Conservation (phyloP, 768 basidiomycete genomes). For the Lepiota subincarnata region DNA sequence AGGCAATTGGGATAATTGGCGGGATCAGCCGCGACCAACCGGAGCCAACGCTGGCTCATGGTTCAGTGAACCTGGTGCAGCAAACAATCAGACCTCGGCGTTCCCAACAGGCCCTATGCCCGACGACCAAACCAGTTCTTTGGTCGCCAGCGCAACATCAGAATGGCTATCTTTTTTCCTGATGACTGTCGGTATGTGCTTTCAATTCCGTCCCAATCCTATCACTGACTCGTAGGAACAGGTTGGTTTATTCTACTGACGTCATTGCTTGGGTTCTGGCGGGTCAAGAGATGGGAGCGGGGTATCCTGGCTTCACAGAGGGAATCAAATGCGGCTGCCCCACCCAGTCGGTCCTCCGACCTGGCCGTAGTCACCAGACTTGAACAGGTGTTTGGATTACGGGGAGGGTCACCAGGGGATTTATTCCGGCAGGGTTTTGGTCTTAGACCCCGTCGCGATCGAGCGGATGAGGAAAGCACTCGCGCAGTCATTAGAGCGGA, state of each 20-base stretch:
- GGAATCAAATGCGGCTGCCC: slow-evolving; percentile 21
- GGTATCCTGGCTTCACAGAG: slow-evolving; percentile 62
- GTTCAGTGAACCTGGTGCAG: slow-evolving; percentile 25
- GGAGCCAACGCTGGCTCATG: slow-evolving; percentile 44
- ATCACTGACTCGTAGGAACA: slow-evolving; percentile 6
- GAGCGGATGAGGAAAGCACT: slow-evolving; percentile 24
- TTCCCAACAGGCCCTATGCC: slow-evolving; percentile 22
- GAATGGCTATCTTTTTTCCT: slow-evolving; percentile 96
- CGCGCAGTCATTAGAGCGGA: slow-evolving; percentile 24
- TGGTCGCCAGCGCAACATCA: slow-evolving; percentile 66
- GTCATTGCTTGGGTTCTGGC: slow-evolving; percentile 86
- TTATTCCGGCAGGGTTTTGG: slow-evolving; percentile 46
- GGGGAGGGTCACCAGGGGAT: slow-evolving; percentile 34
- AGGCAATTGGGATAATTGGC: slow-evolving; percentile 27
- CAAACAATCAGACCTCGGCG: slow-evolving; percentile 23
- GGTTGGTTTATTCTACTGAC: slow-evolving; percentile 61
- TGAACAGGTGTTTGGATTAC: slow-evolving; percentile 36
- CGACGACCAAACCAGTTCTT: slow-evolving; percentile 33
- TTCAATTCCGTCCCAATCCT: background rate
- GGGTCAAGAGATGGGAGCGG: slow-evolving; percentile 85
- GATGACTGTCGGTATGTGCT: slow-evolving; percentile 73
- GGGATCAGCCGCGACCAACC: slow-evolving; percentile 30
- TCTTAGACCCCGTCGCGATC: slow-evolving; percentile 24
- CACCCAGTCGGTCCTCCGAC: slow-evolving; percentile 16
- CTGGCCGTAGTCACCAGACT: slow-evolving; percentile 30